Evolutionary conservation across 2,329 filamentous ascomycete species (phyloP), one percentile per base, ranked within the genome.

Genomic region (Colletotrichum chrysophilum): DNA sequence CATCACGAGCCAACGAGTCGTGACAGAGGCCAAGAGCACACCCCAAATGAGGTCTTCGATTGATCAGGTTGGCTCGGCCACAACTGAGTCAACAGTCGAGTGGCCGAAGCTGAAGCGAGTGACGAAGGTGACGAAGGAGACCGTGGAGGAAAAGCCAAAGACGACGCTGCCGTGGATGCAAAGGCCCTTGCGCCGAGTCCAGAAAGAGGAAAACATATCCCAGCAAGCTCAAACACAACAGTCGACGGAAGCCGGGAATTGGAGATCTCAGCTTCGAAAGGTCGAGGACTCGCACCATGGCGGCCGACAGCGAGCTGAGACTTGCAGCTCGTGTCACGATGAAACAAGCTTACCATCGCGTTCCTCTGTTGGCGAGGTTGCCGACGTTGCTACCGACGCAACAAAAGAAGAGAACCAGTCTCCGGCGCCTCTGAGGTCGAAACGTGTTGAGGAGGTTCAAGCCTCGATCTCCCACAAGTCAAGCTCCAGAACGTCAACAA

Each of bases 61-160:
- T 34, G 61, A 26, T 5, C 70, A 68, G 70, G 21, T 28, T 21
- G 55, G 58, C 13, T 65, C 69, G 7, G 26, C 14, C 28, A 30
- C 21, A 36, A 52, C 24, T 14, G 65, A 73, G 14, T 13, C 28
- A 14, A 30, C 26, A 21, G 58, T 76, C 14, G 70, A 70, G 38
- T 75, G 74, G 74, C 74, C 74, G 13, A 74, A 71, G 66, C 48
- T 76, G 61, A 76, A 71, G 55, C 75, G 75, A 26, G 60, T 76
- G 14, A n/a, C 12, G n/a, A 76, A 76, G 34, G 60, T 76, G 18
- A 28, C 14, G 16, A 74, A 34, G 30, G 55, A 75, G 9, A 61
- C 71, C 16, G 32, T 24, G 9, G 34, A 24, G 4, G 60, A 66
- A n/a, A 18, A 32, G 5, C 18, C 30, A 8, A 71, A 75, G 9